Base-by-base conservation (phyloP, 2,329 filamentous ascomycete species). In the Sclerotinia nivalis region DNA sequence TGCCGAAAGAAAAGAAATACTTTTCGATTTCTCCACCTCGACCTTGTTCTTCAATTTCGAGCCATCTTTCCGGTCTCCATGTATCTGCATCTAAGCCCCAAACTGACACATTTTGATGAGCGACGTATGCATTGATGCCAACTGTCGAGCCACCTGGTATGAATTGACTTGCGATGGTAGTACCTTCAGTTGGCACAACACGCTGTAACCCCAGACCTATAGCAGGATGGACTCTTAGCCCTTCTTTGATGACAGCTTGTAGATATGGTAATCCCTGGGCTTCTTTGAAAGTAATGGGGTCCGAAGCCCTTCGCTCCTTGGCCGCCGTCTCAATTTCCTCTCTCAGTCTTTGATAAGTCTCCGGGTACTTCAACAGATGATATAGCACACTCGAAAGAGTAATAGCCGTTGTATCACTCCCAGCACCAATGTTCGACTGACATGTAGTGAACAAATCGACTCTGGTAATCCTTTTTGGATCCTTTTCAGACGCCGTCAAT, bases 61-160 rank as follows among this genome's bases (percentile, higher is more conserved):
- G 75, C 85, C 85, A 87, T 22, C 84, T 75, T 73, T 86, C 84
- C 0, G 85, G 85, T 4, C 83, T 76, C 75, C 84, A 87, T 0
- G 72, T 70, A 52, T 84, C 81, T 2, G 83, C 83, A 70, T 86
- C 83, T 1, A 76, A 62, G 3, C 85, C 85, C 68, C 83, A 87
- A 13, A 86, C 74, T 60, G 84, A 80, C 0, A 80, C 78, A 6
- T 84, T 80, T 0, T 81, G 80, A 70, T 80, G 78, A 0, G 76
- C 73, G 22, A 77, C 78, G 75, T 74, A 77, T 10, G 75, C 72
- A 66, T 78, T 78, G 25, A 79, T 77, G 0, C 76, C 76, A 6
- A 80, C 74, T 0, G 79, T 76, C 0, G 80, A 78, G 1, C 83
- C 37, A 13, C 76, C 78, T 0, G 81, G 79, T 0, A 83, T 80